Evolutionary conservation across 1,284 basidiomycete species (phyloP).

Genomic region (Rugiboletus extremiorientalis): DNA sequence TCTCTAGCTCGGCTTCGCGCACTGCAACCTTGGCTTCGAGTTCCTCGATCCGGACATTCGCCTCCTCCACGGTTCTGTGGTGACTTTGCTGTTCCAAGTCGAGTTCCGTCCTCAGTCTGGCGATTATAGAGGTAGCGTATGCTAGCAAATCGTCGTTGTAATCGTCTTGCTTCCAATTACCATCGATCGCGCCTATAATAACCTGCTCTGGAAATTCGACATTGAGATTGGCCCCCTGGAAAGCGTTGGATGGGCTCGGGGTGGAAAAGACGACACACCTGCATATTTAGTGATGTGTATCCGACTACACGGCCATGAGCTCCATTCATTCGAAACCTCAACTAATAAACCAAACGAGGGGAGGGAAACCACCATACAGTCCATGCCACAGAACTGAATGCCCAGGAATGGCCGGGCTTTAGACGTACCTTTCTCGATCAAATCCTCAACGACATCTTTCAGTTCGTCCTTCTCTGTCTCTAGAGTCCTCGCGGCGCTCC

Average conservation of each 20-base stretch:
- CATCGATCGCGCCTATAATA: not conserved
- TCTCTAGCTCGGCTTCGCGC: constrained; percentile 54
- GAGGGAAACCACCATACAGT: not conserved
- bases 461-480: constrained; percentile 55
- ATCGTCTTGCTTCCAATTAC: not conserved
- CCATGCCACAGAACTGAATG: constrained; percentile 3
- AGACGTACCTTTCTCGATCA: constrained; percentile 58
- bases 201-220: constrained; percentile 18
- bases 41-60: constrained; percentile 43
- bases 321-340: constrained; percentile 51
- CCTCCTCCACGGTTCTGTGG: constrained; percentile 37
- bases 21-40: constrained; percentile 56
- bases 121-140: constrained; percentile 46
- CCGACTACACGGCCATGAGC: constrained; percentile 51
- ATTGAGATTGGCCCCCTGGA: constrained; percentile 26
- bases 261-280: constrained; percentile 40
- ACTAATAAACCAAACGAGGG: constrained; percentile 36
- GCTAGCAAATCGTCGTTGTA: constrained; percentile 25
- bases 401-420: not conserved
- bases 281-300: constrained; percentile 42
- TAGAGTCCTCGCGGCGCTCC: constrained; percentile 33
- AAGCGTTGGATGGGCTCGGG: constrained; percentile 13
- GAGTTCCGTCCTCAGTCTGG: constrained; percentile 43
- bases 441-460: constrained; percentile 49
- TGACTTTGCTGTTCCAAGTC: constrained; percentile 48